phyloP scores from a whole-genome alignment of 2,329 filamentous ascomycete genomes.

The Talaromyces sp. region DNA sequence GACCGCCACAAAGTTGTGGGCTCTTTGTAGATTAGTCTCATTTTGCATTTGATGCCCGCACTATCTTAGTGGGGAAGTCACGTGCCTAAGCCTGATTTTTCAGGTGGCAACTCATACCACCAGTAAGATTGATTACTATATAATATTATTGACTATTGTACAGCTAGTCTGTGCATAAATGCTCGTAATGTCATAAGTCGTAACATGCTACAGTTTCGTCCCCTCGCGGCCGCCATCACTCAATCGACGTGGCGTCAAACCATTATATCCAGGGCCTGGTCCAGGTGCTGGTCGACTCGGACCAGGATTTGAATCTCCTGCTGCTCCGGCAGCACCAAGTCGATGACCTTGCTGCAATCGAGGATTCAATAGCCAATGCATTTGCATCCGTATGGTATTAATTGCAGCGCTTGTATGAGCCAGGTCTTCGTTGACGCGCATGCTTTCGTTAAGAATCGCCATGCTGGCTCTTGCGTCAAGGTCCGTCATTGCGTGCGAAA shows the following conservation, averaged over 20 bases:
- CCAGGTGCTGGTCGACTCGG: slow-evolving; percentile 21
- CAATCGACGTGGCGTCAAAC: slow-evolving; percentile 28
- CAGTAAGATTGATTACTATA: neutral
- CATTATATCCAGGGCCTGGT: slow-evolving; percentile 10
- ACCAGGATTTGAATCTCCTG: slow-evolving; percentile 17
- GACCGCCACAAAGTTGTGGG: slow-evolving; percentile 4
- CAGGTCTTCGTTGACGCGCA: slow-evolving; percentile 61
- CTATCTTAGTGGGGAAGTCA: slow-evolving; percentile 10
- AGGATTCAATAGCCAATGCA: slow-evolving; percentile 61
- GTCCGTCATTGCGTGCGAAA: slow-evolving; percentile 54
- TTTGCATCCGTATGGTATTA: slow-evolving; percentile 56
- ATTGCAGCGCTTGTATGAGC: slow-evolving; percentile 59
- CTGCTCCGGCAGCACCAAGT: slow-evolving; percentile 18
- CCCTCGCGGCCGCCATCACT: slow-evolving; percentile 42
- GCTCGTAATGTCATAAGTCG: neutral
- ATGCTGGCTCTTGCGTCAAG: slow-evolving; percentile 60
- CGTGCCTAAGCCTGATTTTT: neutral
- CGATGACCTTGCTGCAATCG: slow-evolving; percentile 47
- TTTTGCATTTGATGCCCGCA: slow-evolving; percentile 9
- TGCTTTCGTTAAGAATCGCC: slow-evolving; percentile 61
- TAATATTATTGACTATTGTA: neutral
- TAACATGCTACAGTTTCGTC: slow-evolving; percentile 31
- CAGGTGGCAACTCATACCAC: neutral
- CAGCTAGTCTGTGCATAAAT: neutral
- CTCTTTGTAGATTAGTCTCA: slow-evolving; percentile 11